Conservation (phyloP, 176 grass and related monocot genomes). For the Cenchrus purpureus region DNA sequence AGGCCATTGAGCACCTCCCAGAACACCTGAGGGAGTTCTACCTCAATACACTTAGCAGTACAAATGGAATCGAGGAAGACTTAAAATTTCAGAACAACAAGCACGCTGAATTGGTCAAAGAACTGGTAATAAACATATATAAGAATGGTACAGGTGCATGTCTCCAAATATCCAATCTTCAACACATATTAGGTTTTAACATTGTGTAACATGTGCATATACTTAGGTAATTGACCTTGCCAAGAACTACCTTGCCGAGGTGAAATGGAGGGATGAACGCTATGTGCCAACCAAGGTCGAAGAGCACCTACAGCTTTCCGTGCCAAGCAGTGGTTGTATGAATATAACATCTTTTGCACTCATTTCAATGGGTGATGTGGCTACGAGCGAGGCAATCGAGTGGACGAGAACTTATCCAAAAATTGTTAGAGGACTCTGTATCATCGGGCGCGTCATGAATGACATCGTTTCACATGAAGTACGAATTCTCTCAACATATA, state of each 20-base stretch:
- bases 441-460: no score
- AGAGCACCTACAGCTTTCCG: background rate
- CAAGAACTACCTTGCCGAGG: background rate
- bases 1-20: background rate
- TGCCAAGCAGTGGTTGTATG: slow-evolving; percentile 14
- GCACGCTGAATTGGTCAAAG: background rate
- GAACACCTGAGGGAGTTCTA: background rate
- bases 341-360: background rate
- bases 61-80: background rate
- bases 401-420: background rate
- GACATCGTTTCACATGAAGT: no score
- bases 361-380: background rate
- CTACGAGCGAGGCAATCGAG: background rate
- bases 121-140: background rate
- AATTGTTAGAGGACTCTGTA: background rate
- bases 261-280: background rate
- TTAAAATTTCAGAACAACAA: background rate
- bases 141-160: no score
- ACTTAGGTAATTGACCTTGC: background rate
- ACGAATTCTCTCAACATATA: no score
- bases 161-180: no score
- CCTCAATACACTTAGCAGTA: background rate
- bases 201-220: background rate
- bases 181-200: no score
- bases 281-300: background rate